These are phyloP conservation scores for Solanum corneliomulleri DNA, from an alignment of 257 asterid species.

Conservation along the genomic window DNA sequence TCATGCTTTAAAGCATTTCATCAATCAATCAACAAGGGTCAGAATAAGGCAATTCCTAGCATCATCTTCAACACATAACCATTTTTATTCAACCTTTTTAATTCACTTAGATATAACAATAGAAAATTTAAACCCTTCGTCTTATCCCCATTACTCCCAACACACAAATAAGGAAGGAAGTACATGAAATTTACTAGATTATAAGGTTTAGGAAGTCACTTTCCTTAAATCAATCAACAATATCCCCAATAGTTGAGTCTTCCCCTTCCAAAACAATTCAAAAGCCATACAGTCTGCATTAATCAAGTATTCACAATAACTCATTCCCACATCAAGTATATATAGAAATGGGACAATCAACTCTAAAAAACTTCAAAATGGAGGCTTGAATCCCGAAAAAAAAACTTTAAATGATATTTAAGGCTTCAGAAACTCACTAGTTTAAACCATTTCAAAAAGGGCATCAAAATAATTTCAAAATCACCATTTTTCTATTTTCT, in stretches of 20 bases:
- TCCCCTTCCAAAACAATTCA: background rate
- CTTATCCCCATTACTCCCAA: too few relatives aligned
- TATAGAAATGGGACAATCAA: background rate
- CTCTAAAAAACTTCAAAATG: too few relatives aligned
- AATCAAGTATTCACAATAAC: background rate
- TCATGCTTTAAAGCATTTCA: background rate
- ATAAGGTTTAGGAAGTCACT: background rate
- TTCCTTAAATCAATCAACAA: background rate
- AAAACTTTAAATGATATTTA: background rate
- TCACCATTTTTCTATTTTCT: background rate
- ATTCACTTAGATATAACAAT: too few relatives aligned
- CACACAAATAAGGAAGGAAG: background rate
- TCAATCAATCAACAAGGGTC: too few relatives aligned
- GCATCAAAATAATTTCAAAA: background rate
- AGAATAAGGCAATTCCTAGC: background rate
- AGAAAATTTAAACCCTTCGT: background rate
- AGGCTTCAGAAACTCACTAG: background rate
- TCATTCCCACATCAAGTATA: background rate
- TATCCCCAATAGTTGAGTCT: background rate
- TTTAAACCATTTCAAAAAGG: too few relatives aligned
- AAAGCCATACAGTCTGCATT: background rate
- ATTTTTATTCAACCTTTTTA: background rate
- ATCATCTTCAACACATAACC: background rate
- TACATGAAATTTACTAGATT: background rate
- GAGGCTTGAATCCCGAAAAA: background rate